Evolutionary conservation across 2,329 filamentous ascomycete genomes (phyloP).

Genomic region (Cercospora berteroae): DNA sequence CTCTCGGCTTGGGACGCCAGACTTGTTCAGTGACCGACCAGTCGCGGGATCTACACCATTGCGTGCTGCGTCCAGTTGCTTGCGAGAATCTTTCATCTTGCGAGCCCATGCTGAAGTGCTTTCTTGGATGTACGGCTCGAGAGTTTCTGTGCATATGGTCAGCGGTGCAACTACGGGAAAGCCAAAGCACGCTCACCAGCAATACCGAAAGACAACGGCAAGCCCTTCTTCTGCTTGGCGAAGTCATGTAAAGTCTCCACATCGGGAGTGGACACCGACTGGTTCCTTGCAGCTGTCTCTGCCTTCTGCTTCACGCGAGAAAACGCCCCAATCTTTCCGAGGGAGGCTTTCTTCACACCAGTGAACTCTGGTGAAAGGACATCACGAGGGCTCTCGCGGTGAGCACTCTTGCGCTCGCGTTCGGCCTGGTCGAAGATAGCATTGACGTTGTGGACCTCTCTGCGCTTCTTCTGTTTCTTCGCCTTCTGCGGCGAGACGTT

Average conservation of each 20-base stretch:
- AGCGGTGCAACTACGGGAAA: neutral
- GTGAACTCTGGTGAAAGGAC: slow-evolving; percentile 13
- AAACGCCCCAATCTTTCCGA: slow-evolving; percentile 12
- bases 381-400: neutral
- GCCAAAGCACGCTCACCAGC: slow-evolving; percentile 6
- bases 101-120: neutral
- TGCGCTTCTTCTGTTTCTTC: slow-evolving; percentile 13
- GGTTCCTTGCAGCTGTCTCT: slow-evolving; percentile 10
- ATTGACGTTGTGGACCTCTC: slow-evolving; percentile 16
- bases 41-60: slow-evolving; percentile 23
- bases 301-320: neutral
- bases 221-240: neutral
- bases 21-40: slow-evolving; percentile 14
- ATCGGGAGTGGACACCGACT: slow-evolving; percentile 10
- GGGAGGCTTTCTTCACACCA: slow-evolving; percentile 15
- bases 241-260: neutral
- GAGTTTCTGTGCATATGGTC: slow-evolving; percentile 1
- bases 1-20: slow-evolving; percentile 22
- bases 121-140: slow-evolving; percentile 13
- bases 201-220: neutral
- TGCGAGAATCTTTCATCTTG: slow-evolving; percentile 8
- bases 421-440: slow-evolving; percentile 20
- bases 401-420: neutral
- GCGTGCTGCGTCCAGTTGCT: slow-evolving; percentile 23
- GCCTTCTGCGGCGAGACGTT: slow-evolving; percentile 15